These are phyloP conservation scores for Claviceps quebecensis DNA, from an alignment of 2,329 filamentous ascomycete species.

Conservation along the genomic window DNA sequence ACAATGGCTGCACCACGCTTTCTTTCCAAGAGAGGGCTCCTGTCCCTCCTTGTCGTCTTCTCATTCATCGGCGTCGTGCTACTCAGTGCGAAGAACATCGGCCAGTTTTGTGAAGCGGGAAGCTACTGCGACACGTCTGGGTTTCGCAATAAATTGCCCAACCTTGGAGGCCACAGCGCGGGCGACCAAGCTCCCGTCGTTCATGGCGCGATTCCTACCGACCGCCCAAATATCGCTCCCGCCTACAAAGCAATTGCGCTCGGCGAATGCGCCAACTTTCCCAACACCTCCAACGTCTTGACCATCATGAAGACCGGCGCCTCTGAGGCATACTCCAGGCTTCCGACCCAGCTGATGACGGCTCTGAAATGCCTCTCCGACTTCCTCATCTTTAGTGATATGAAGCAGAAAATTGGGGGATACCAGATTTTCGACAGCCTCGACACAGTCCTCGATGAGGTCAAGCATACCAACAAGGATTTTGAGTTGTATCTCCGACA, in stretches of 20 bases:
- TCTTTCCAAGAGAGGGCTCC: slow-evolving; percentile 16
- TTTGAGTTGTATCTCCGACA: slow-evolving; percentile 36
- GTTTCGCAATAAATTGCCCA: slow-evolving; percentile 4
- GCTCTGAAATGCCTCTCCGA: slow-evolving; percentile 34
- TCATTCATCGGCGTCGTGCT: slow-evolving; percentile 19
- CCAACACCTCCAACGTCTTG: slow-evolving; percentile 31
- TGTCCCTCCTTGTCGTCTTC: slow-evolving; percentile 14
- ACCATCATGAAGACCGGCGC: slow-evolving; percentile 45
- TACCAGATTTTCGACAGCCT: slow-evolving; percentile 32
- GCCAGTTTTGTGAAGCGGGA: slow-evolving; percentile 16
- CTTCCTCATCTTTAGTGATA: slow-evolving; percentile 44
- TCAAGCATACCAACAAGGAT: slow-evolving; percentile 30
- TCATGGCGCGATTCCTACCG: background rate
- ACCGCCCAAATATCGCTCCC: background rate
- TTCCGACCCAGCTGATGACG: slow-evolving; percentile 42
- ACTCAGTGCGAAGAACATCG: slow-evolving; percentile 18
- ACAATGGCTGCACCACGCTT: slow-evolving; percentile 12
- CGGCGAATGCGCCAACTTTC: slow-evolving; percentile 24
- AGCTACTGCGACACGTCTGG: slow-evolving; percentile 12
- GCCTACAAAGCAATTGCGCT: slow-evolving; percentile 10
- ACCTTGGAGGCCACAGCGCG: background rate
- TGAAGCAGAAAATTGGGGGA: slow-evolving; percentile 32
- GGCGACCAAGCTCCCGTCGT: background rate
- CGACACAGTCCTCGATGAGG: slow-evolving; percentile 27
- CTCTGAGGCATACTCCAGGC: slow-evolving; percentile 34